phyloP scores from a whole-genome alignment of 1,139 yeast genomes.

The Yamadazyma spencermartinsiae region DNA sequence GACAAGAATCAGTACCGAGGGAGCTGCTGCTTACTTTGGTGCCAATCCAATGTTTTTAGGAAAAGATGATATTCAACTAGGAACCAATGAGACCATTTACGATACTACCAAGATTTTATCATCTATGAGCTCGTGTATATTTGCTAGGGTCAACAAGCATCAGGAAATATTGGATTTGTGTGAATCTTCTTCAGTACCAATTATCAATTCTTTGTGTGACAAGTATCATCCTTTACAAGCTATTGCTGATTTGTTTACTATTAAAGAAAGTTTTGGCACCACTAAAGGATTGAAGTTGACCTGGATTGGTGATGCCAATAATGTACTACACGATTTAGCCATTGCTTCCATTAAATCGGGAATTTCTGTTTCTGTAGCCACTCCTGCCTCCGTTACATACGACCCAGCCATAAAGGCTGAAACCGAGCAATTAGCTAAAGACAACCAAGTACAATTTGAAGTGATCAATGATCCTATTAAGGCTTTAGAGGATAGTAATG shows the following conservation, averaged over 20 bases:
- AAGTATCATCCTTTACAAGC: slow-evolving; percentile 94
- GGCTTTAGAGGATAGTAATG: slow-evolving; percentile 74
- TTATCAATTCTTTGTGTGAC: slow-evolving; percentile 91
- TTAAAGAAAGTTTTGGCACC: slow-evolving; percentile 69
- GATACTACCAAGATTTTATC: slow-evolving; percentile 89
- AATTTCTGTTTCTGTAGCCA: slow-evolving; percentile 78
- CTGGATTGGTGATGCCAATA: slow-evolving; percentile 97
- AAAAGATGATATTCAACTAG: slow-evolving; percentile 92
- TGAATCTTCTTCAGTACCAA: slow-evolving; percentile 79
- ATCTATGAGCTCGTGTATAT: slow-evolving; percentile 92
- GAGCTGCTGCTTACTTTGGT: slow-evolving; percentile 90
- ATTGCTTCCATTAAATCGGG: slow-evolving; percentile 87
- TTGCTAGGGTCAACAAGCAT: slow-evolving; percentile 92
- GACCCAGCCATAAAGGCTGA: slow-evolving; percentile 54
- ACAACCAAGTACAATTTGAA: slow-evolving; percentile 56
- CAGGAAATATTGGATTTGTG: slow-evolving; percentile 78
- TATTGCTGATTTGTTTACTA: slow-evolving; percentile 84
- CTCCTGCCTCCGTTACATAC: slow-evolving; percentile 73
- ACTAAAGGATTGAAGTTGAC: slow-evolving; percentile 72
- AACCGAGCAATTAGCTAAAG: slow-evolving; percentile 55
- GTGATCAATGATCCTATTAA: slow-evolving; percentile 69
- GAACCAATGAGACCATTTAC: slow-evolving; percentile 86
- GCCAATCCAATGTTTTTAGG: slow-evolving; percentile 97
- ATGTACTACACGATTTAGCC: slow-evolving; percentile 92
- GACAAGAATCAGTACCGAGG: slow-evolving; percentile 92